Evolutionary conservation across 2,329 filamentous ascomycete species (phyloP), one percentile per base, ranked within the genome.

Genomic region (Cladobotryum mycophilum): DNA sequence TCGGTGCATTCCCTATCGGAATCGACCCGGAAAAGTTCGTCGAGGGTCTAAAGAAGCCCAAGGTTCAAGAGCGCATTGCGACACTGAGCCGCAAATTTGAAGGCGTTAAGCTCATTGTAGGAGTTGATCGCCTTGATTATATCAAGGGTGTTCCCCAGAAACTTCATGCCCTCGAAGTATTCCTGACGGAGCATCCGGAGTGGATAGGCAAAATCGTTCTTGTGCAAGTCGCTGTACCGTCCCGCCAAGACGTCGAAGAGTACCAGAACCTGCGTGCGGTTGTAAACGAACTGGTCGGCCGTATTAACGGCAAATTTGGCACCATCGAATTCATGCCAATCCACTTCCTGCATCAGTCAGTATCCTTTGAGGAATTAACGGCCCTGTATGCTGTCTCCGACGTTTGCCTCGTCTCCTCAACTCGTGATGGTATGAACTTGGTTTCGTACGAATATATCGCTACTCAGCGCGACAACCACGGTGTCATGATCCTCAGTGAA

Each of bases 121-220:
- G 93, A 55, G 93, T 97, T 47, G 93, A 99, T 67, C 88, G 93
- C 45, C 80, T 97, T 46, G 93, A 99, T 70, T 97, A 99, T 71
- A 97, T 97, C 81, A 97, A 97, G 73, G 93, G 93, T 56, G 91
- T 99, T 9, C 93, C 93, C 0, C 93, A 99, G 70, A 99, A 99
- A 69, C 76, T 99, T 9, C 93, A 97, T 64, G 92, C 93, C 2
- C 81, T 97, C 40, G 93, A 99, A 68, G 89, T 97, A 4, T 97
- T 99, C 74, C 76, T 99, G 33, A 95, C 90, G 0, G 92, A 97
- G 63, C 90, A 99, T 62, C 93, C 93, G 0, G 92, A 97, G 68
- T 96, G 91, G 91, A 92, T 97, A 54, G 93, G 93, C 59, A 95
- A 96, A 70, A 91, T 97, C 18, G 91, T 97, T 3, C 79, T 99